phyloP scores from a whole-genome alignment of 352 stramenopile species.

The Phytopythium boreale region DNA sequence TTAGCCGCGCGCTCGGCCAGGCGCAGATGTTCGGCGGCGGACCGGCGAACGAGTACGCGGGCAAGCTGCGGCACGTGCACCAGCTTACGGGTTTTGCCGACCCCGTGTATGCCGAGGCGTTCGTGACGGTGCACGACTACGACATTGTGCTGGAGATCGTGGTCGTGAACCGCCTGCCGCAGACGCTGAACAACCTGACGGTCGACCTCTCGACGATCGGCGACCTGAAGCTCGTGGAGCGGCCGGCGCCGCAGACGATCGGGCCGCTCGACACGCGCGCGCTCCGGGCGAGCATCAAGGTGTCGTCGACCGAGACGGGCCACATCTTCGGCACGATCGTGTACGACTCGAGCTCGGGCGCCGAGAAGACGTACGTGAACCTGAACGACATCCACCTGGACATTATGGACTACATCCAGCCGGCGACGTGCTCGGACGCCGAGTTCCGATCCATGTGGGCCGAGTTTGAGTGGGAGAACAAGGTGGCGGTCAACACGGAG shows the following conservation, averaged over 20 bases:
- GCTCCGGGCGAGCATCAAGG: constrained; percentile 99
- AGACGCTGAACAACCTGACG: constrained; percentile 98
- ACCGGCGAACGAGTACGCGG: constrained; percentile 78
- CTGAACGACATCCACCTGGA: constrained; percentile 99
- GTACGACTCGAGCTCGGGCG: constrained; percentile 94
- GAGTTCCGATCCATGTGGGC: constrained; percentile 99
- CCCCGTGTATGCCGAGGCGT: constrained; percentile 99
- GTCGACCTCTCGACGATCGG: constrained; percentile 99
- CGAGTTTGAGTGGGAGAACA: constrained; percentile 99
- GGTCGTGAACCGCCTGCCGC: constrained; percentile 98
- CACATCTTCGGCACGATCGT: constrained; percentile 99
- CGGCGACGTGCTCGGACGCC: constrained; percentile 91
- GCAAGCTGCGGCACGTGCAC: constrained; percentile 96
- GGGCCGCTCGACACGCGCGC: constrained; percentile 96
- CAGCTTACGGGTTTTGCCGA: constrained; percentile 99
- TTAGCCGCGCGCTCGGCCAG: constrained; percentile 93
- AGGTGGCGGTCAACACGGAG: constrained; percentile 96
- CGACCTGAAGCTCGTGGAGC: constrained; percentile 99
- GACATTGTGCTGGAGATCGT: constrained; percentile 99
- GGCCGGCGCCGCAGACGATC: constrained; percentile 96
- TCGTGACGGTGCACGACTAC: constrained; percentile 99
- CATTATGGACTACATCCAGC: constrained; percentile 99
- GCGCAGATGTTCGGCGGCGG: constrained; percentile 36
- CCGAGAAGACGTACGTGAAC: constrained; percentile 99
- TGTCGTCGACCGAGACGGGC: constrained; percentile 99